Conservation (phyloP, 2,329 filamentous ascomycete species). For the Fusarium hainanense region DNA sequence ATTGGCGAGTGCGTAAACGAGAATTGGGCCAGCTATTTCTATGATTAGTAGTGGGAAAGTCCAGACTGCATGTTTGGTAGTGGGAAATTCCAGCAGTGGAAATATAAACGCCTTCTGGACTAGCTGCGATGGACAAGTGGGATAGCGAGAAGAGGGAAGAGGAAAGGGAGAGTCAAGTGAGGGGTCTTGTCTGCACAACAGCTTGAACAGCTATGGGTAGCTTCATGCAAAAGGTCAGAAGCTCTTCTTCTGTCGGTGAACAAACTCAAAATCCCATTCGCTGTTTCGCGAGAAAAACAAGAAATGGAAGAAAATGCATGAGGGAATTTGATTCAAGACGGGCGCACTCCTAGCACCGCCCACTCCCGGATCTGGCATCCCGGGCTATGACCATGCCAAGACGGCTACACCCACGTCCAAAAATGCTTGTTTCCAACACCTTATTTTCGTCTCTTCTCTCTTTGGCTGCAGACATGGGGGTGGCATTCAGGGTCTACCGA, state of each 20-base stretch:
- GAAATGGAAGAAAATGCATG: background rate
- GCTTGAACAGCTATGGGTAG: background rate
- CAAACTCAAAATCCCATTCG: conserved; percentile 1
- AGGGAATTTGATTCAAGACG: conserved; percentile 22
- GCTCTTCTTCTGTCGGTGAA: conserved; percentile 15
- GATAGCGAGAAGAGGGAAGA: background rate
- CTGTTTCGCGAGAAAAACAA: background rate
- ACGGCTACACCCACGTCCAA: conserved; percentile 38
- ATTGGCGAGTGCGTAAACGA: conserved; percentile 17
- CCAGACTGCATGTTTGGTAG: background rate
- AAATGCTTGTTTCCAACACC: conserved; percentile 29
- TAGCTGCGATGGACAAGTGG: background rate
- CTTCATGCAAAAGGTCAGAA: background rate
- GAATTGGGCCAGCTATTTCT: background rate
- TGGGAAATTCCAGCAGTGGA: background rate
- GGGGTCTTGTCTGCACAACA: background rate
- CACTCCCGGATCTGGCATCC: conserved; percentile 28
- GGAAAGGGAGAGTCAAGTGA: background rate
- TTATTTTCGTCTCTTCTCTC: conserved; percentile 9
- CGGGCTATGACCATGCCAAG: conserved; percentile 33
- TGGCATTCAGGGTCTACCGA: background rate
- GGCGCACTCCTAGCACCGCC: conserved; percentile 26
- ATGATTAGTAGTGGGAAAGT: background rate
- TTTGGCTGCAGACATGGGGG: too few species aligned
- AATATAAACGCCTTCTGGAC: background rate